Conservation (phyloP, 208 protist genomes). For the Leishmania tarentolae region DNA sequence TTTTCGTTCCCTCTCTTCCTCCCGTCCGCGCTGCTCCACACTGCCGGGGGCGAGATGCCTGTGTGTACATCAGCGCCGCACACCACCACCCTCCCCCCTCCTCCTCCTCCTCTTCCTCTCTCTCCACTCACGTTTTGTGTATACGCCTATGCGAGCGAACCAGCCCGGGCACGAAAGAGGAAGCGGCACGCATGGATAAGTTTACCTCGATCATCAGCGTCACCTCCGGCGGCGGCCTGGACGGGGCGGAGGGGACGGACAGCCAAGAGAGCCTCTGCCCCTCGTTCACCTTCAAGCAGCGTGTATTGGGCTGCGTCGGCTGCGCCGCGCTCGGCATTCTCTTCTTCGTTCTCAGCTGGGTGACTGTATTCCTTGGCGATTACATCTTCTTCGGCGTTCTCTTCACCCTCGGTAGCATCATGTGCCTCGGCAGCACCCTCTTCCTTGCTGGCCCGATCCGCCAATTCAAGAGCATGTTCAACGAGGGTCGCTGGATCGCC, state of each 20-base stretch:
- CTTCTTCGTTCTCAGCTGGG: constrained; percentile 66
- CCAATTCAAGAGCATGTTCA: constrained; percentile 87
- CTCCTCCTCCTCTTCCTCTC: background rate
- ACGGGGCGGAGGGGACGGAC: constrained; percentile 20
- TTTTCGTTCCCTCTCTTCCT: background rate
- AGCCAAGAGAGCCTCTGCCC: constrained; percentile 66
- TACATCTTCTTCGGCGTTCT: constrained; percentile 77
- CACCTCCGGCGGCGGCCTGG: constrained; percentile 21
- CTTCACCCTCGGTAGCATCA: constrained; percentile 70
- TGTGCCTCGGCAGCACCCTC: constrained; percentile 54
- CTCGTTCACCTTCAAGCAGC: constrained; percentile 73
- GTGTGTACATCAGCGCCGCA: too few species aligned
- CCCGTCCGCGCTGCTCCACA: too few species aligned
- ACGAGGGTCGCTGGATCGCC: constrained; percentile 74
- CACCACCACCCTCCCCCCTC: too few species aligned
- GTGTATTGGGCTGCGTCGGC: constrained; percentile 59
- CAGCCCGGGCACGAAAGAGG: background rate
- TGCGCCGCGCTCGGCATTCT: constrained; percentile 59
- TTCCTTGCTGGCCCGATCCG: constrained; percentile 81
- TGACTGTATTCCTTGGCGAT: constrained; percentile 63
- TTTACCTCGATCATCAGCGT: constrained; percentile 47
- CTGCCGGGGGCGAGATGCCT: too few species aligned
- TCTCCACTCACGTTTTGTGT: background rate
- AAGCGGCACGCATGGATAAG: constrained; percentile 42
- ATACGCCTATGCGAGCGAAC: too few species aligned